Percentiles rank a stretch among this genome's conserved stretches.
These are phyloP conservation scores for Musa beccarii DNA, from an alignment of 176 grass and related monocot genomes.

Conservation along the genomic window DNA sequence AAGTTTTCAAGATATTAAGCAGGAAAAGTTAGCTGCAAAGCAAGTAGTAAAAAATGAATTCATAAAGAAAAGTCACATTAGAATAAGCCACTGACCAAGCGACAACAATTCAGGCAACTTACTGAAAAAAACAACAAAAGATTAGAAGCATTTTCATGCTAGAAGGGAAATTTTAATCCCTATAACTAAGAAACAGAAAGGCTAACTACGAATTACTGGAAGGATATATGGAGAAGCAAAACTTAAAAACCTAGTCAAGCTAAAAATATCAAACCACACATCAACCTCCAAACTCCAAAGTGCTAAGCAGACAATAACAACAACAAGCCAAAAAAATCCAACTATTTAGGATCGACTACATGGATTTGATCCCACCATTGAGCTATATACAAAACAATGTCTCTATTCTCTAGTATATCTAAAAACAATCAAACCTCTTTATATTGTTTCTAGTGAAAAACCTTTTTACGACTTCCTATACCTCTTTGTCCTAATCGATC, in stretches of 20 bases:
- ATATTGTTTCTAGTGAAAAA: too few relatives aligned
- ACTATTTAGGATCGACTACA: too few relatives aligned
- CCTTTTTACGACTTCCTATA: too few relatives aligned
- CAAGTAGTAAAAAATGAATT: background rate
- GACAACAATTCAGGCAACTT: background rate
- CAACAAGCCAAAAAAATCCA: too few relatives aligned
- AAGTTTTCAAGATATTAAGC: conserved; percentile 13
- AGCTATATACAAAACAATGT: too few relatives aligned
- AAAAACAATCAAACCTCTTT: too few relatives aligned
- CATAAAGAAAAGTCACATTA: background rate
- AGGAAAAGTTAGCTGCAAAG: background rate
- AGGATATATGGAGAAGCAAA: background rate
- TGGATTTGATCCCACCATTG: too few relatives aligned
- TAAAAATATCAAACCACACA: background rate
- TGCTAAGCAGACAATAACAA: too few relatives aligned
- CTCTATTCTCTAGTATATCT: too few relatives aligned
- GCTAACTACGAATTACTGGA: background rate
- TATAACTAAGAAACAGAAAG: background rate
- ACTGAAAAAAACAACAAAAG: too few relatives aligned
- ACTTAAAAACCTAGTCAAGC: background rate
- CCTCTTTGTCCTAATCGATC: too few relatives aligned
- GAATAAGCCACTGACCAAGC: background rate
- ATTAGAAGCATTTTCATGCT: background rate
- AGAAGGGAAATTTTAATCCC: background rate
- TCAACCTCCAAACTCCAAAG: too few relatives aligned